phyloP scores from a whole-genome alignment of 176 grass and related monocot species.

The Cymbopogon citratus region DNA sequence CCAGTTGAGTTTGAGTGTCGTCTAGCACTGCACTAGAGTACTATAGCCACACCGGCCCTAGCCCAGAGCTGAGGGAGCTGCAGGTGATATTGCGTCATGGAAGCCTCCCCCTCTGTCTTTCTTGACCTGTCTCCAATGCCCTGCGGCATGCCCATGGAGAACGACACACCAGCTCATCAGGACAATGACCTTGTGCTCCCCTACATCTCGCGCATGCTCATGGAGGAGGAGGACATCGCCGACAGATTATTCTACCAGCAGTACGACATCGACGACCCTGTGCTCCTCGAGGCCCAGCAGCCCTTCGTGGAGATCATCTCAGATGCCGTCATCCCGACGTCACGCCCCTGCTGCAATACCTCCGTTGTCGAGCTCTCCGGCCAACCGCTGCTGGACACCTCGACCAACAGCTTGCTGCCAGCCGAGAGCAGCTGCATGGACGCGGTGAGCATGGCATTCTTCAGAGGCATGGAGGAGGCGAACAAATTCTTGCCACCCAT shows the following conservation, averaged over 20 bases:
- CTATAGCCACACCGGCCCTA: neutral
- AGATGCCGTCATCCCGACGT: neutral
- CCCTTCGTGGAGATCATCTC: slow-evolving; percentile 44
- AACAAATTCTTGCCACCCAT: neutral
- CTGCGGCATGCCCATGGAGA: neutral
- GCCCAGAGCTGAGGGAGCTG: neutral
- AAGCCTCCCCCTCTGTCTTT: slow-evolving; percentile 26
- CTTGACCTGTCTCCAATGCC: slow-evolving; percentile 27
- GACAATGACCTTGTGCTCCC: slow-evolving; percentile 48
- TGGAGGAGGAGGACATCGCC: slow-evolving; percentile 69
- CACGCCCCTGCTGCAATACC: neutral
- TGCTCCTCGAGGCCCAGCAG: slow-evolving; percentile 41
- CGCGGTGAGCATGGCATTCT: neutral
- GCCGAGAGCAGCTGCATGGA: neutral
- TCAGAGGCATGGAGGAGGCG: neutral
- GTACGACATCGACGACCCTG: slow-evolving; percentile 24
- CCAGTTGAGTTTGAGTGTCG: neutral
- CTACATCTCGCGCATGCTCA: slow-evolving; percentile 64
- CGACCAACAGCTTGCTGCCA: neutral
- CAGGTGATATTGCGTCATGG: neutral
- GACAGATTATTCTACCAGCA: slow-evolving; percentile 40
- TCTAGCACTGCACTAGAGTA: neutral
- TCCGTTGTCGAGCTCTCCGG: neutral
- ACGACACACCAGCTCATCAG: neutral
- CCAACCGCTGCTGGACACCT: neutral